Conservation (phyloP, 1,284 basidiomycete genomes). For the Stygiomarasmius scandens region DNA sequence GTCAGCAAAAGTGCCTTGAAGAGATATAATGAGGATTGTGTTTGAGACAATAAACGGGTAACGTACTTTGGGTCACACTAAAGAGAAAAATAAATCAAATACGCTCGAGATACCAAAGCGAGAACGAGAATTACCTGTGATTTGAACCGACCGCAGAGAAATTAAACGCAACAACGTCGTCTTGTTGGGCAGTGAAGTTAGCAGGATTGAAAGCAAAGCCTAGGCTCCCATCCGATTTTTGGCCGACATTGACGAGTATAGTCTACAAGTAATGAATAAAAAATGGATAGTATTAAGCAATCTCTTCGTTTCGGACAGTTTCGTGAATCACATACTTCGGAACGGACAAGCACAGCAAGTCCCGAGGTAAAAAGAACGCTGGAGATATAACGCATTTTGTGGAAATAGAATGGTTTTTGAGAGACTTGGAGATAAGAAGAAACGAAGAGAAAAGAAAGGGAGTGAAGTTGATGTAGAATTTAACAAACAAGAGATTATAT, state of each 20-base stretch:
- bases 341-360: constrained; percentile 2
- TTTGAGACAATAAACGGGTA: too few relatives aligned
- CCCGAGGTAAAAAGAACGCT: background rate
- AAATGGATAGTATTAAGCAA: background rate
- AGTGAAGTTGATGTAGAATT: too few relatives aligned
- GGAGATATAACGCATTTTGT: constrained; percentile 2
- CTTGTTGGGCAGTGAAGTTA: constrained; percentile 11
- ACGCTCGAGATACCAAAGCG: background rate
- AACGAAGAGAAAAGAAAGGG: background rate
- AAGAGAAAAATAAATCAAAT: background rate
- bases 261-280: background rate
- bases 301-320: too few relatives aligned
- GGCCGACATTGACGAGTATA: constrained; percentile 8
- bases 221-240: background rate
- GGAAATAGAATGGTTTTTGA: background rate
- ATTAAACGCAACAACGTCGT: constrained; percentile 9
- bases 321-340: background rate
- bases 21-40: too few relatives aligned
- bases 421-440: background rate
- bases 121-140: constrained; percentile 11
- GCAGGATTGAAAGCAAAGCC: constrained; percentile 12
- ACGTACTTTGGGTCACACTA: constrained; percentile 14
- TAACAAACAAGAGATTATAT: too few relatives aligned
- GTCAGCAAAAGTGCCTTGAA: background rate
- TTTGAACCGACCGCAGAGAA: constrained; percentile 12